Evolutionary conservation across 2,329 filamentous ascomycete genomes (phyloP).

Genomic region (Fusarium sp.): DNA sequence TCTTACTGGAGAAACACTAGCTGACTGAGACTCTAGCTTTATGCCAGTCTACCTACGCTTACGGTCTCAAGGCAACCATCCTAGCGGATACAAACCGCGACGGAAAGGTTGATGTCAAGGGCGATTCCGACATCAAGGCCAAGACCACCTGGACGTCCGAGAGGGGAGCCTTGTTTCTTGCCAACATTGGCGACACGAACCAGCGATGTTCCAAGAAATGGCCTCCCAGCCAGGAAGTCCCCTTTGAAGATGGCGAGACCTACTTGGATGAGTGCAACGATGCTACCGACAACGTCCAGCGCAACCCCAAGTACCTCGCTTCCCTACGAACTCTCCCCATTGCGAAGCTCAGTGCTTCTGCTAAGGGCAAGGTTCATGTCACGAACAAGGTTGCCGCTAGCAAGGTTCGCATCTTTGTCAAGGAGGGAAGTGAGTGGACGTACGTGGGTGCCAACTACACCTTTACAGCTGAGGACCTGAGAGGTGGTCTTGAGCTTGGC

Average conservation of each 20-base stretch:
- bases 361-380: constrained; percentile 30
- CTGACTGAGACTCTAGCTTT: constrained; percentile 6
- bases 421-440: constrained; percentile 38
- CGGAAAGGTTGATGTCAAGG: constrained; percentile 43
- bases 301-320: constrained; percentile 46
- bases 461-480: constrained; percentile 46
- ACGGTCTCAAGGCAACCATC: constrained; percentile 31
- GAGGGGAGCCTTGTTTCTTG: constrained; percentile 50
- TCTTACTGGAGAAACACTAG: fast-evolving
- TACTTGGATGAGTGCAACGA: constrained; percentile 50
- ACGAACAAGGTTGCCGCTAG: constrained; percentile 13
- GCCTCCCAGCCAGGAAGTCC: background rate
- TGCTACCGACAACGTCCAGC: constrained; percentile 48
- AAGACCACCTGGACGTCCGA: constrained; percentile 42
- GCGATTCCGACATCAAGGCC: constrained; percentile 26
- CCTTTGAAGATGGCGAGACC: constrained; percentile 13
- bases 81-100: constrained; percentile 54
- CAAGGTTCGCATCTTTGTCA: constrained; percentile 47
- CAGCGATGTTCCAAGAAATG: constrained; percentile 43
- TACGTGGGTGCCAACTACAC: constrained; percentile 37
- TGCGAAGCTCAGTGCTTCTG: constrained; percentile 10
- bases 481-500: constrained; percentile 47
- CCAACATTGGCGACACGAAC: constrained; percentile 51
- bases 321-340: constrained; percentile 48
- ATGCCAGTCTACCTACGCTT: constrained; percentile 9